Percentiles rank a stretch among this genome's conserved stretches.
phyloP scores from a whole-genome alignment of 2,329 filamentous ascomycete species.

The Beauveria bassiana region DNA sequence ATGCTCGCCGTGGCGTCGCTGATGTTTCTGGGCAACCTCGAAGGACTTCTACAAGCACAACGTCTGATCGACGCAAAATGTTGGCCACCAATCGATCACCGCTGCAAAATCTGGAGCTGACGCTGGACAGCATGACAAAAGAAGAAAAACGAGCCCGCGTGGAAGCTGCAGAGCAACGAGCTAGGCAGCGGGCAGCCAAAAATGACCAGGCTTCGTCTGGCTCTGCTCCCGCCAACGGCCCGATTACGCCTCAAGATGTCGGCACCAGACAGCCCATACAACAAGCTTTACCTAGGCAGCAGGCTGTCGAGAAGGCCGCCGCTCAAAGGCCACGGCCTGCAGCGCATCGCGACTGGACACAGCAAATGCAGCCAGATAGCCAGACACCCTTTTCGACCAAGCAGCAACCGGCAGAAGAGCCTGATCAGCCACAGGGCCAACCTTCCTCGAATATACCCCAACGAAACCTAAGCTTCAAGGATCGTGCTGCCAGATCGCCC shows the following conservation, averaged over 20 bases:
- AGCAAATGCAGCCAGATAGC: neutral
- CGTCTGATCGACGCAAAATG: conserved; percentile 42
- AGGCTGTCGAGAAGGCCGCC: neutral
- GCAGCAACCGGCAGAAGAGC: neutral
- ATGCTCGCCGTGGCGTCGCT: neutral
- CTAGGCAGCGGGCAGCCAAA: conserved; percentile 52
- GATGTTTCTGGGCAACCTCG: conserved; percentile 23
- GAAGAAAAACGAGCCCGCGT: conserved; percentile 86
- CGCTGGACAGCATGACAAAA: conserved; percentile 86
- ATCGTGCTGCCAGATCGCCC: conserved; percentile 42
- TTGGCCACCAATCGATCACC: conserved; percentile 81
- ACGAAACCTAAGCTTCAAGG: conserved; percentile 54
- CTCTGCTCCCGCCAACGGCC: neutral
- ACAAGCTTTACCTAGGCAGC: neutral
- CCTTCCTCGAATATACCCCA: conserved; percentile 33
- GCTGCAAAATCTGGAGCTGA: conserved; percentile 85
- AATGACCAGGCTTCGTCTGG: conserved; percentile 17
- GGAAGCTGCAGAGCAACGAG: conserved; percentile 69
- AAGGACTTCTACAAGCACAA: conserved; percentile 31
- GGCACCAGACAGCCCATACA: neutral
- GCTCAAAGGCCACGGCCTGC: neutral
- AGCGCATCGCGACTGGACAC: conserved; percentile 1
- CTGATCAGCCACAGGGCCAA: conserved; percentile 5
- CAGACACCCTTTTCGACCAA: neutral
- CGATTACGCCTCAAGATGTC: neutral